Percentiles rank a stretch among this genome's conserved stretches.
phyloP scores from a whole-genome alignment of 139 green algal genomes.

The Parachlorella kessleri region DNA sequence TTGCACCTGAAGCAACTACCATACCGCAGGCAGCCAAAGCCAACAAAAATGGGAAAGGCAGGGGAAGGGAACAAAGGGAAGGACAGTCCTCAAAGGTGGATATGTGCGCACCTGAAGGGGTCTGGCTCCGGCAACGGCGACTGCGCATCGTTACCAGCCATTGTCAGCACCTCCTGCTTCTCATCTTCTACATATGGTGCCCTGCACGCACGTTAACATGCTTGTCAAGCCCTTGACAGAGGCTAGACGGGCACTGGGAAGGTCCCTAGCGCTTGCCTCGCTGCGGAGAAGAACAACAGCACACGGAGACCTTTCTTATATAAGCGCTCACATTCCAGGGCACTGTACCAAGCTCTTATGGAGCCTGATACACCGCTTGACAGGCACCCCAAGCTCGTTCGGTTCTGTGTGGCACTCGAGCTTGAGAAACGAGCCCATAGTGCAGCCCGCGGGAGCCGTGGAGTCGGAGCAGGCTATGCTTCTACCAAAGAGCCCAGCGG shows the following conservation, averaged over 20 bases:
- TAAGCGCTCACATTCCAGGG: conserved; percentile 20
- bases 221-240: too few species aligned
- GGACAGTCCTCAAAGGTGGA: too few species aligned
- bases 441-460: conserved; percentile 3
- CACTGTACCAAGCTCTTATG: conserved; percentile 22
- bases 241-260: too few species aligned
- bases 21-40: neutral
- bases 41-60: neutral
- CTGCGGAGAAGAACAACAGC: neutral
- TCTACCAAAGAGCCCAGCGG: conserved; percentile 17
- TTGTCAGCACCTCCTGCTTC: conserved; percentile 5
- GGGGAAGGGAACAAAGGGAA: too few species aligned
- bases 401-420: conserved; percentile 20
- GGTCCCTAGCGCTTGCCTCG: too few species aligned
- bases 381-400: conserved; percentile 7
- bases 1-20: neutral
- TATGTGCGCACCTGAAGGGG: neutral
- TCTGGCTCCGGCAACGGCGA: neutral
- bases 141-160: neutral
- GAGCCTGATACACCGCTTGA: conserved; percentile 36
- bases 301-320: neutral
- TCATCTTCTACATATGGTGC: conserved; percentile 5
- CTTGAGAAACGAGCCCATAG: neutral
- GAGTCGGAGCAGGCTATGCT: conserved; percentile 6
- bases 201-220: too few species aligned